Evolutionary conservation across 1,139 yeast species (phyloP), one percentile per base, ranked within the genome.

Genomic region (Debaryomycetaceae sp.): DNA sequence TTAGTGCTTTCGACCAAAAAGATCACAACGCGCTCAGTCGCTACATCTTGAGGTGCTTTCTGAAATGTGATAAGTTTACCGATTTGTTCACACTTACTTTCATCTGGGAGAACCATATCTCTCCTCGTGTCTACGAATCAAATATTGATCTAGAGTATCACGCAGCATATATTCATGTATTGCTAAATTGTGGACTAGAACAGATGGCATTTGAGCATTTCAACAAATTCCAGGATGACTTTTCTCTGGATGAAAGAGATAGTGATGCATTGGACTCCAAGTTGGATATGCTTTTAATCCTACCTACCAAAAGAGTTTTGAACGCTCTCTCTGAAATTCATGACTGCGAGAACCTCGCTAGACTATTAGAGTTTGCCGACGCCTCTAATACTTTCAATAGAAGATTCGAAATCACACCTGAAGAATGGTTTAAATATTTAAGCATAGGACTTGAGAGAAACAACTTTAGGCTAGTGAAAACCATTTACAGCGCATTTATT

Each of bases 401-500:
- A 13, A 30, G 24, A 42, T 35, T 4, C 7, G 31, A 35, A 30
- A 43, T 36, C 9, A 42, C 42, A 11, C 37, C 63, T 2, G 34
- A 47, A 3, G 36, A 45, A 7, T 36, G 48, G 1, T 37, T 45
- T 4, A 44, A 48, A 6, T 49, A 54, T 22, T 51, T 72, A 23
- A 51, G 59, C 20, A 35, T 58, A 3, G 74, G 65, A 0, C 49
- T 69, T 14, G 33, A 47, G 8, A 41, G 43, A 9, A 60, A 62
- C 46, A 51, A 68, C 49, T 68, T 68, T 49, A 45, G 46, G 1
- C 45, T 71, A 35, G 68, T 66, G 2, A 63, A 59, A 42, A 37
- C 55, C 6, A 54, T 69, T 3, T 70, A 70, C 49, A 63, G 58
- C 22, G 48, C 54, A 22, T 64, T 52, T 45, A 55, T 72, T 30